Conservation (phyloP, 768 basidiomycete genomes). For the Pulveroboletus sp. region DNA sequence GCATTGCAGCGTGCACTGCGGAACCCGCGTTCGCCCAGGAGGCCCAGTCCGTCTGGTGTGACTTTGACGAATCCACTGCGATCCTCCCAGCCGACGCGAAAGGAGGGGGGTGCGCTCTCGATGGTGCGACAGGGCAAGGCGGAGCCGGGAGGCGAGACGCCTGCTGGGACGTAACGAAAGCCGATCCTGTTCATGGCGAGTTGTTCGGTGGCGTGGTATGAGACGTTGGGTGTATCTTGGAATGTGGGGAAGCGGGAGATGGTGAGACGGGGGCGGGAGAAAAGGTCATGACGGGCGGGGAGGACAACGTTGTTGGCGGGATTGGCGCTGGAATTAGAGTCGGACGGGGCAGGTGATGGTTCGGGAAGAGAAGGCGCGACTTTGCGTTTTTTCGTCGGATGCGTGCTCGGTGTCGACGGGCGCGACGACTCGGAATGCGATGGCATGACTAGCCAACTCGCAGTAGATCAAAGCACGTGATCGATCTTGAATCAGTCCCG, state of each 20-base stretch:
- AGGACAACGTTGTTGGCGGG: constrained; percentile 49
- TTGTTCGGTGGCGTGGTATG: constrained; percentile 66
- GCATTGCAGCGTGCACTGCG: constrained; percentile 88
- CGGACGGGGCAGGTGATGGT: constrained; percentile 61
- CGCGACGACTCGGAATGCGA: constrained; percentile 31
- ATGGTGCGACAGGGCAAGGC: constrained; percentile 72
- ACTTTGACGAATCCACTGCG: constrained; percentile 78
- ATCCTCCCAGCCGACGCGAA: constrained; percentile 89
- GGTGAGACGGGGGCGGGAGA: constrained; percentile 64
- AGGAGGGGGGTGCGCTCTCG: constrained; percentile 68
- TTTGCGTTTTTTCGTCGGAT: constrained; percentile 50
- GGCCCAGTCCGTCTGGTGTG: constrained; percentile 70
- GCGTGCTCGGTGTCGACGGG: constrained; percentile 30
- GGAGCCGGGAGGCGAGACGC: constrained; percentile 59
- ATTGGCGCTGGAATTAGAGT: constrained; percentile 34
- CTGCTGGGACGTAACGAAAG: constrained; percentile 79
- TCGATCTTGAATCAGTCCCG: constrained; percentile 5
- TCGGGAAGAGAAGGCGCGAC: constrained; percentile 36
- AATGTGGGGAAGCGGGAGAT: constrained; percentile 76
- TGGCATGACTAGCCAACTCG: too few species aligned
- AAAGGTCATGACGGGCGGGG: constrained; percentile 65
- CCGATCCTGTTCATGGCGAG: constrained; percentile 73
- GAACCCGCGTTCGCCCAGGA: constrained; percentile 86
- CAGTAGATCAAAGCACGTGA: too few species aligned
- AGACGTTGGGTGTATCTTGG: constrained; percentile 50